phyloP scores from a whole-genome alignment of 2,329 filamentous ascomycete species.

The Trichoderma sp. region DNA sequence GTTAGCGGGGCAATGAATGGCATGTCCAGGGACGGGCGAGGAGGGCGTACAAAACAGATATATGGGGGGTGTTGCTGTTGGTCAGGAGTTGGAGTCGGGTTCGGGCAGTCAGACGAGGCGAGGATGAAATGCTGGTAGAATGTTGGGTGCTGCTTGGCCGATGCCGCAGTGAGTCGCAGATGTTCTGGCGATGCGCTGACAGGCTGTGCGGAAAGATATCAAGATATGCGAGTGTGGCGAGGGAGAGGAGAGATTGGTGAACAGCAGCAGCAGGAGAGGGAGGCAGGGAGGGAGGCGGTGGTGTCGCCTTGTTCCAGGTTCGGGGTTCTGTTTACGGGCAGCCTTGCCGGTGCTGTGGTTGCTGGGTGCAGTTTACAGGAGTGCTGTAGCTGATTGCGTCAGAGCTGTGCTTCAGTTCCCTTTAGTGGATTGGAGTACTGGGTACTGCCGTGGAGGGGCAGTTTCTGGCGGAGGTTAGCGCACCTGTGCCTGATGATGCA shows the following conservation, averaged over 20 bases:
- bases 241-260: background rate
- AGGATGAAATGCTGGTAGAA: constrained; percentile 14
- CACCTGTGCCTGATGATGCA: background rate
- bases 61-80: background rate
- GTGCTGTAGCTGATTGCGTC: constrained; percentile 6
- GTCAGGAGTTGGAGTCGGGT: background rate
- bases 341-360: constrained; percentile 37
- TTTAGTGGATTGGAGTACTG: background rate
- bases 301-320: constrained; percentile 17
- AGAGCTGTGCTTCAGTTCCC: constrained; percentile 15
- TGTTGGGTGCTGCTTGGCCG: background rate
- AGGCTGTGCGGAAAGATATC: background rate
- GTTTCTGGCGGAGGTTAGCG: background rate
- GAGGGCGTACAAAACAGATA: constrained; percentile 3
- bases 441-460: constrained; percentile 12
- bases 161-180: constrained; percentile 7
- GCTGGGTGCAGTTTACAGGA: constrained; percentile 28
- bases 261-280: background rate
- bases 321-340: constrained; percentile 38
- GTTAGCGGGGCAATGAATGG: constrained; percentile 29
- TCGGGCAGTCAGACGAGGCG: background rate
- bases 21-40: constrained; percentile 1
- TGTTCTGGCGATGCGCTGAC: constrained; percentile 16
- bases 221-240: background rate
- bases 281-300: constrained; percentile 15